These are phyloP conservation scores for Penstemon eatonii DNA, from an alignment of 257 asterid genomes.

Conservation along the genomic window DNA sequence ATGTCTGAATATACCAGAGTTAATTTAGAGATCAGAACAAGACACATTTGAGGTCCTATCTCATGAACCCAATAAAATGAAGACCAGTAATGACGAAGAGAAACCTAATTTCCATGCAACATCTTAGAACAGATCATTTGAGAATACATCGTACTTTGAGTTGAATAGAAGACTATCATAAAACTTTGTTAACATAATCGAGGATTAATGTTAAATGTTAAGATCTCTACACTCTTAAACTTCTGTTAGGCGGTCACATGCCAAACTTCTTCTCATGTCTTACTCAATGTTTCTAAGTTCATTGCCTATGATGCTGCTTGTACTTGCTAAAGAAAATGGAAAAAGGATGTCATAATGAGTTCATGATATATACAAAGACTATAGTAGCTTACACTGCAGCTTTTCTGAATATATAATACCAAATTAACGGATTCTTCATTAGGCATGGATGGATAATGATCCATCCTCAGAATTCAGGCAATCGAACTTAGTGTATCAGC, in stretches of 20 bases:
- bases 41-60: neutral
- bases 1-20: neutral
- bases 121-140: slow-evolving; percentile 1
- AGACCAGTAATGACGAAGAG: neutral
- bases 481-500: slow-evolving; percentile 6
- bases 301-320: too few relatives aligned
- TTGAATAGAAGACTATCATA: too few relatives aligned
- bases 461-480: neutral
- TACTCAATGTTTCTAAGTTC: too few relatives aligned
- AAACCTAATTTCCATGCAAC: neutral
- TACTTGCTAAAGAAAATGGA: too few relatives aligned
- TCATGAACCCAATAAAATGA: neutral
- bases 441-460: neutral
- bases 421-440: neutral
- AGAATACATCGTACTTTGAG: neutral
- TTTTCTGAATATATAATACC: neutral
- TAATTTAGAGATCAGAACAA: neutral
- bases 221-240: too few relatives aligned
- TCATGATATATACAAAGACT: too few relatives aligned
- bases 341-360: too few relatives aligned
- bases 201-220: too few relatives aligned
- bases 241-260: too few relatives aligned
- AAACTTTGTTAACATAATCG: too few relatives aligned
- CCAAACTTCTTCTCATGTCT: too few relatives aligned
- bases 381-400: neutral